Conservation (phyloP, 331 rosid species). For the Rosa hybrid region DNA sequence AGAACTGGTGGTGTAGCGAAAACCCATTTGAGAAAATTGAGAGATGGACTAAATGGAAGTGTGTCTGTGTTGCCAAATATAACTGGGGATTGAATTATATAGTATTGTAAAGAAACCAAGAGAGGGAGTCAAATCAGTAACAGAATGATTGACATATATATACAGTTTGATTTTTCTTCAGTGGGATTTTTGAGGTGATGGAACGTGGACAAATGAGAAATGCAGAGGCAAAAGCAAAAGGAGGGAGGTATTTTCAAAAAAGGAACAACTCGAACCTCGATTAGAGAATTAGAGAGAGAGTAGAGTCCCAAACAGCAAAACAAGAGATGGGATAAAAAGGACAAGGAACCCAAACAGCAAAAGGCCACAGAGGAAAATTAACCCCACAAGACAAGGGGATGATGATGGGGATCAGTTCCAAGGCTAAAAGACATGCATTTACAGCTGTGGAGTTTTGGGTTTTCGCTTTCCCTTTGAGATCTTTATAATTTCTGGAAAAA, state of each 20-base stretch:
- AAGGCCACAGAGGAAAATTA: conserved; percentile 23
- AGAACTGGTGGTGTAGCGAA: conserved; percentile 29
- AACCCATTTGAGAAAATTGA: conserved; percentile 6
- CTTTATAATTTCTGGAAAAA: background rate
- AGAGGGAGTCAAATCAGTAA: conserved; percentile 17
- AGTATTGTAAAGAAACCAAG: background rate
- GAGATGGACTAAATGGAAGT: background rate
- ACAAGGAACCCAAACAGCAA: conserved; percentile 42
- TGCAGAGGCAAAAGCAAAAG: conserved; percentile 44
- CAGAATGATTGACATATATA: conserved; percentile 3
- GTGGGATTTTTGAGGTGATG: conserved; percentile 52
- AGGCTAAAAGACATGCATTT: conserved; percentile 42
- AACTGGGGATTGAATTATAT: background rate
- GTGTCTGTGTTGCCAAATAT: background rate
- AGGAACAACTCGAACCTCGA: conserved; percentile 43
- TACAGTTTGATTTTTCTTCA: conserved; percentile 12
- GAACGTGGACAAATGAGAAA: conserved; percentile 69
- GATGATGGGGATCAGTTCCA: conserved; percentile 19
- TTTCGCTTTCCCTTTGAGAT: conserved; percentile 24
- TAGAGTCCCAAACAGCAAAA: conserved; percentile 36
- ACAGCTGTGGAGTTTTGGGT: conserved; percentile 56
- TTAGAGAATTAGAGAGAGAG: conserved; percentile 19
- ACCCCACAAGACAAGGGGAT: conserved; percentile 29
- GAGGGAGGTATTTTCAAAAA: conserved; percentile 31
- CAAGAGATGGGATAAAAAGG: conserved; percentile 37